Conservation (phyloP, 257 asterid genomes). For the Knoxia roxburghii region DNA sequence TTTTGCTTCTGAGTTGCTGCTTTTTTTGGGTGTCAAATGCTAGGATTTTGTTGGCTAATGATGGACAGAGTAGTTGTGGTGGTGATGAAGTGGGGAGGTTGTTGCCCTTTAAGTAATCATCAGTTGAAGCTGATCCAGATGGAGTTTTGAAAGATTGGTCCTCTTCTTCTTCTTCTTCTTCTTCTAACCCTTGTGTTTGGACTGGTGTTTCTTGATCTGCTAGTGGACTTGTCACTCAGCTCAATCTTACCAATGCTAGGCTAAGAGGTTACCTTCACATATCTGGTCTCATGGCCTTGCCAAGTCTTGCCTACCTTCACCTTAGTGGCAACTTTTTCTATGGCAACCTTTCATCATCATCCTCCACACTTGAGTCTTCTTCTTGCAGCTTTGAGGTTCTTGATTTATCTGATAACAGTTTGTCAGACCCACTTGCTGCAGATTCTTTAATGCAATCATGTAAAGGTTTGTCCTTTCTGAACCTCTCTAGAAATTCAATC, state of each 20-base stretch:
- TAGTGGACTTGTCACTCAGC: conserved; percentile 44
- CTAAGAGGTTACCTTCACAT: conserved; percentile 50
- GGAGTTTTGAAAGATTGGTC: conserved; percentile 55
- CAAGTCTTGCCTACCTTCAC: conserved; percentile 40
- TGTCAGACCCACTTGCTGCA: conserved; percentile 48
- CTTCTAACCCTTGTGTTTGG: conserved; percentile 66
- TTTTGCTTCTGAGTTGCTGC: conserved; percentile 32
- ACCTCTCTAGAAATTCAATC: conserved; percentile 64
- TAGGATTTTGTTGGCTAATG: conserved; percentile 22
- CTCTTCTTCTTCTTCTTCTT: no score
- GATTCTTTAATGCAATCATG: conserved; percentile 46
- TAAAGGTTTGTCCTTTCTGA: conserved; percentile 37
- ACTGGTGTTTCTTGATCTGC: conserved; percentile 65
- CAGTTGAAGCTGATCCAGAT: conserved; percentile 59
- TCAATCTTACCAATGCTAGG: conserved; percentile 58
- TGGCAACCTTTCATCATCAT: conserved; percentile 59
- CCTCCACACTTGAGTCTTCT: no score
- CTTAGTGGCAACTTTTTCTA: conserved; percentile 61
- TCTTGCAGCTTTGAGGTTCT: conserved; percentile 58
- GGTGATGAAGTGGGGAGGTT: conserved; percentile 39
- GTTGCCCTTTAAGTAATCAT: conserved; percentile 58
- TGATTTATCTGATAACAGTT: conserved; percentile 61
- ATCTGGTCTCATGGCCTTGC: conserved; percentile 47
- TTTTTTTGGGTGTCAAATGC: conserved; percentile 37
- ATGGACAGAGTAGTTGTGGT: conserved; percentile 9